Base-by-base conservation (phyloP, 2,329 filamentous ascomycete species). In the Beauveria pseudobassiana region DNA sequence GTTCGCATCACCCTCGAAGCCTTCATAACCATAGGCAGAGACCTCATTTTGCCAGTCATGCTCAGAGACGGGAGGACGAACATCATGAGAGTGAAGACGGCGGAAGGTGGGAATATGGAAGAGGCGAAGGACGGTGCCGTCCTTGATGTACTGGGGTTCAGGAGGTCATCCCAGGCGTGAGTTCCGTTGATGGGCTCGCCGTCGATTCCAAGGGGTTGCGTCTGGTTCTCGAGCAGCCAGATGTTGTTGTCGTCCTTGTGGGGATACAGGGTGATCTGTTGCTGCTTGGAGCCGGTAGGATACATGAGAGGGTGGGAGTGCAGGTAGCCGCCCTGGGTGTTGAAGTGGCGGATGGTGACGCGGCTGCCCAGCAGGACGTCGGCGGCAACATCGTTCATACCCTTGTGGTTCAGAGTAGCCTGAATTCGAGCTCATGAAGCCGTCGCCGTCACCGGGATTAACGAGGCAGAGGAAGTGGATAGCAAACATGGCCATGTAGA, bases 401-500 rank as follows among this genome's bases (percentile, higher is more conserved):
- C 87, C 81, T 98, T 99, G 70, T 87, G 93, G 78, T 98, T 99
- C 67, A 99, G 81, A 2, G 95, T 98, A 38, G 95, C 90, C 78
- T 99, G 95, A 99, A 99, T 73, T 99, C 95, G 61, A 96, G 72
- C 93, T 97, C 95, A 99, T 99, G 81, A 99, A 99, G 61, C 95
- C 95, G 75, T 99, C 95, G 60, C 95, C 95, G 58, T 99, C 95
- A 63, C 95, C 95, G 30, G 95, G 95, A 77, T 99, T 99, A 63
- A 88, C 85, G 48, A 99, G 83, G 80, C 91, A 96, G 67, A 93
- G 68, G 77, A 99, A 99, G 80, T 99, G 95, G 69, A 99, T 96
- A 59, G 86, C 93, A 71, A 99, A 99, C 90, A 98, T 96, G 70
- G 85, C 88, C 81, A 97, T 88, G 79, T 99, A 99, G 77, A 99